Base-by-base conservation (phyloP, 208 protist genomes). In the Blechomonas ayalai region DNA sequence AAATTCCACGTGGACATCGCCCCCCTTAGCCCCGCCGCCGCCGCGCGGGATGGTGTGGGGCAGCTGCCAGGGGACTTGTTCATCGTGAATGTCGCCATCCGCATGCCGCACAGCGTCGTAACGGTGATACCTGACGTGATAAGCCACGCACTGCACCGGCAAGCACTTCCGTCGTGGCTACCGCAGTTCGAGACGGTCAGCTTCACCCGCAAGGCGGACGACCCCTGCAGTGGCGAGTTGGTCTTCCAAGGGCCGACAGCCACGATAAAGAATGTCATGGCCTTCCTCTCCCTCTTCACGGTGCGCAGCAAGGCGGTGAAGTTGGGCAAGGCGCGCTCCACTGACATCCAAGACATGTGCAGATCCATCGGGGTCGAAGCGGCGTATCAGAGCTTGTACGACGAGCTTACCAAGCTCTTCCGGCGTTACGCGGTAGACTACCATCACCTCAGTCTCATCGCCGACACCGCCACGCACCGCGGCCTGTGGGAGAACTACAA, bases 401-500 rank as follows among this genome's bases (percentile, higher is more conserved):
- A 90, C 34, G 90, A 96, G 65, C 71, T 96, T 5, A 49, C 68
- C 18, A 86, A 86, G 62, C 65, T 96, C 5, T 96, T 96, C 62
- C 56, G 67, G 22, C 79, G 82, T 16, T 95, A 96, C 57, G 58
- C 75, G 3, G 90, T 96, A 13, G 79, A 96, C 52, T 74, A 81
- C 47, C 79, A 86, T 40, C 86, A 93, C 49, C 67, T 93, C 20
- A 81, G 74, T 0, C 76, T 96, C 25, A 90, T 96, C 51, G 78
- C 90, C 29, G 90, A 96, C 59, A 64, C 81, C 43, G 82, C 86
- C 19, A 95, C 77, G 18, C 80, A 94, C 59, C 73, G 81, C 25
- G 90, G 90, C 2, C 50, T 53, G 9, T 94, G 85, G 84, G 81
- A 92, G 60, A 89, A 87, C 65, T 92, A 72, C 37, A 92, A 92